phyloP scores from a whole-genome alignment of 805 yeast genomes.

The Cyberlindnera maritima region DNA sequence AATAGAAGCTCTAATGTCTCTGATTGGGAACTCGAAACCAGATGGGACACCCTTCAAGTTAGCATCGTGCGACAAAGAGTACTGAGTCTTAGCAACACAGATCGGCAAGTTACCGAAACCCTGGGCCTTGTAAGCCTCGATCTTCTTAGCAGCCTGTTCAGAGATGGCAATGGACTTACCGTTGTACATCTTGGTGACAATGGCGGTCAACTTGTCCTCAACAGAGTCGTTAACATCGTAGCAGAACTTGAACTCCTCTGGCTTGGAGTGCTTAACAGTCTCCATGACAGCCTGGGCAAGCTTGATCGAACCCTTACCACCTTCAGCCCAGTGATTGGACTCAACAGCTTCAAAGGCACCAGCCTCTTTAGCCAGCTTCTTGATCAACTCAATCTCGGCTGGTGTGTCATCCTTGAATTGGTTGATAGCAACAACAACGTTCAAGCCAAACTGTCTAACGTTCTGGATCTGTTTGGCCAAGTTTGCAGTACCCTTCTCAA shows the following conservation, averaged over 20 bases:
- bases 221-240: slow-evolving; percentile 62
- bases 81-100: slow-evolving; percentile 85
- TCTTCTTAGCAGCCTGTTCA: slow-evolving; percentile 66
- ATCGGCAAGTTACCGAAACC: slow-evolving; percentile 78
- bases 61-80: slow-evolving; percentile 81
- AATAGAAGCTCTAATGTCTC: slow-evolving; percentile 73
- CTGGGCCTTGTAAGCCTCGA: slow-evolving; percentile 64
- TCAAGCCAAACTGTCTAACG: slow-evolving; percentile 68
- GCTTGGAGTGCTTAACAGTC: slow-evolving; percentile 49
- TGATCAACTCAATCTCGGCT: slow-evolving; percentile 66
- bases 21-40: slow-evolving; percentile 75
- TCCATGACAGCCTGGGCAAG: slow-evolving; percentile 69
- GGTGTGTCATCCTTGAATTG: slow-evolving; percentile 72
- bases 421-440: slow-evolving; percentile 81
- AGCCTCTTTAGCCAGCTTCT: slow-evolving; percentile 64
- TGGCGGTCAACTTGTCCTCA: slow-evolving; percentile 63
- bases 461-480: slow-evolving; percentile 74
- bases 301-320: slow-evolving; percentile 78
- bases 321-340: slow-evolving; percentile 85
- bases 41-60: slow-evolving; percentile 80
- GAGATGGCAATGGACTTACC: slow-evolving; percentile 69
- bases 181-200: slow-evolving; percentile 77
- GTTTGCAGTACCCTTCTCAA: slow-evolving; percentile 68
- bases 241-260: slow-evolving; percentile 46
- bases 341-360: slow-evolving; percentile 80